phyloP scores from a whole-genome alignment of 352 stramenopile genomes.

The Saprolegnia parasitica region DNA sequence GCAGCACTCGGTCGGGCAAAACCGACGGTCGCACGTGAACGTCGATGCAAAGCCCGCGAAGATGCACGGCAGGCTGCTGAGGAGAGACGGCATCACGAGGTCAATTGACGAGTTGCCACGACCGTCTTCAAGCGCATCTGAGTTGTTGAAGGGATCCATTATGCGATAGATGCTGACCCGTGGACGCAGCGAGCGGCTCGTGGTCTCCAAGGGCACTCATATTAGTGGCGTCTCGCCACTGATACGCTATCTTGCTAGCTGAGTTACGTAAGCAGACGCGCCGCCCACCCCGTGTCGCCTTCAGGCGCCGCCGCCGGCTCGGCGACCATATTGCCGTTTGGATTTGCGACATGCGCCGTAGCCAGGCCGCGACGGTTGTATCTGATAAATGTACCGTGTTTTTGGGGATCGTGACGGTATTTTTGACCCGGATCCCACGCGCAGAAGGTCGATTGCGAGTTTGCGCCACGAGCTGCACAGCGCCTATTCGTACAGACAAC shows the following conservation, averaged over 20 bases:
- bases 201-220: background rate
- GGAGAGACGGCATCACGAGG: background rate
- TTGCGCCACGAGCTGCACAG: no score
- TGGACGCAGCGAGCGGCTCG: background rate
- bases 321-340: no score
- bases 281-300: no score
- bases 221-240: background rate
- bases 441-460: no score
- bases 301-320: no score
- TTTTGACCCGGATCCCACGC: no score
- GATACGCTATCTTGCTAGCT: background rate
- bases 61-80: background rate
- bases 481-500: no score
- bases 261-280: no score
- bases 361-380: no score
- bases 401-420: no score
- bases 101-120: background rate
- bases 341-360: no score
- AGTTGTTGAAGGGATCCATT: background rate
- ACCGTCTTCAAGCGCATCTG: background rate
- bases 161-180: background rate
- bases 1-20: background rate
- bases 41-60: background rate
- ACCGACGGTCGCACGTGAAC: background rate
- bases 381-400: no score